Evolutionary conservation across 1,139 yeast genomes (phyloP).

Genomic region (Yamadazyma dushanensis): DNA sequence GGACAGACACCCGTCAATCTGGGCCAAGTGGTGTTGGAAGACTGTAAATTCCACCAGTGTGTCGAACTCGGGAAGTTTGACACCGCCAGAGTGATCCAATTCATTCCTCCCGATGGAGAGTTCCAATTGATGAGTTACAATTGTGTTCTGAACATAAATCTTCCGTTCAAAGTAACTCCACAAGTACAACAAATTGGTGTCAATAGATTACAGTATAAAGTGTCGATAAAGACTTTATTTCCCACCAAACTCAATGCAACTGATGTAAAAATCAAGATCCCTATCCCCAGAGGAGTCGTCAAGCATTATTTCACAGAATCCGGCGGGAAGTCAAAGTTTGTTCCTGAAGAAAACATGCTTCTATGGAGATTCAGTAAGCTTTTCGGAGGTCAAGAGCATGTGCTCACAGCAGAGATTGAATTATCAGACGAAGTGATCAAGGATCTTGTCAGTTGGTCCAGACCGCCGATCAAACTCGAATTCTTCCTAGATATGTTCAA

Average conservation of each 20-base stretch:
- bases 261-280: conserved; percentile 63
- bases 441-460: conserved; percentile 49
- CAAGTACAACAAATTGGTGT: conserved; percentile 55
- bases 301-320: conserved; percentile 52
- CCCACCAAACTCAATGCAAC: conserved; percentile 65
- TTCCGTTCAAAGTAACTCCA: conserved; percentile 76
- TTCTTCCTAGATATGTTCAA: conserved; percentile 78
- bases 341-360: conserved; percentile 63
- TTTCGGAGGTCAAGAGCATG: conserved; percentile 65
- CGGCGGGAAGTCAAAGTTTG: conserved; percentile 68
- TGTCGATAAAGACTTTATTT: conserved; percentile 62
- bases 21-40: conserved; percentile 57
- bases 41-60: conserved; percentile 89
- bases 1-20: conserved; percentile 8
- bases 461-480: conserved; percentile 75
- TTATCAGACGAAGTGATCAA: conserved; percentile 19
- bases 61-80: conserved; percentile 82
- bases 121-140: conserved; percentile 83
- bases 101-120: conserved; percentile 92
- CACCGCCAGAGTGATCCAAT: conserved; percentile 74
- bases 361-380: conserved; percentile 73
- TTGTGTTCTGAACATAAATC: conserved; percentile 51
- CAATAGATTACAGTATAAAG: conserved; percentile 52
- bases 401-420: conserved; percentile 53
- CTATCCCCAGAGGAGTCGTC: conserved; percentile 65